Evolutionary conservation across 2,329 filamentous ascomycete genomes (phyloP), one percentile per base, ranked within the genome.

Genomic region (Apiospora sp.): DNA sequence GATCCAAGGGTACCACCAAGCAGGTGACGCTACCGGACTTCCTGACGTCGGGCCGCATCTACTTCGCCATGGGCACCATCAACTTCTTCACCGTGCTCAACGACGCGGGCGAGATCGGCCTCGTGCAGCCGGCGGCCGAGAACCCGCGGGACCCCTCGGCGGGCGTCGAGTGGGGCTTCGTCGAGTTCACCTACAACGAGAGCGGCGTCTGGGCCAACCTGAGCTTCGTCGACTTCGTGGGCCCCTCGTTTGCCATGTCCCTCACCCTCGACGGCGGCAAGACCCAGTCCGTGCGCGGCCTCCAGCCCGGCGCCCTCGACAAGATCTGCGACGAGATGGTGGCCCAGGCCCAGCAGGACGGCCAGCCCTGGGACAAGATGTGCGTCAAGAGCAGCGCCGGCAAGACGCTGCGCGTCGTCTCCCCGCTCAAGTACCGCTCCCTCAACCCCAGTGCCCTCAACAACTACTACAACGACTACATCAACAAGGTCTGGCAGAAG

Each of bases 151-250:
- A 88, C 71, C 83, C 86, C 4, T 86, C 82, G 41, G 79, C 83
- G 0, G 81, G 78, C 2, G 76, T 86, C 49, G 84, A 84, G 76
- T 88, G 86, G 86, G 86, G 86, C 0, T 88, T 88, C 71, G 81
- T 87, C 24, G 87, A 88, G 75, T 79, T 88, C 41, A 86, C 85
- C 1, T 84, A 83, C 75, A 85, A 80, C n/a, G 67, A 75, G 0
- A 75, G 80, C 1, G 81, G 81, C 0, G 76, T 88, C 37, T 87
- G 80, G 58, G 84, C 86, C 74, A 87, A 88, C 77, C 83, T 88
- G 71, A 86, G 83, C 68, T 87, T 85, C 72, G 87, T 88, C 44
- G 87, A 88, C 76, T 88, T 87, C 73, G 83, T 87, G 24, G 82
- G 87, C 5, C 80, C 89, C 22, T 80, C 85, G 0, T 83, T 90